Evolutionary conservation across 1,284 basidiomycete genomes (phyloP).

Genomic region (Wallemia hederae): DNA sequence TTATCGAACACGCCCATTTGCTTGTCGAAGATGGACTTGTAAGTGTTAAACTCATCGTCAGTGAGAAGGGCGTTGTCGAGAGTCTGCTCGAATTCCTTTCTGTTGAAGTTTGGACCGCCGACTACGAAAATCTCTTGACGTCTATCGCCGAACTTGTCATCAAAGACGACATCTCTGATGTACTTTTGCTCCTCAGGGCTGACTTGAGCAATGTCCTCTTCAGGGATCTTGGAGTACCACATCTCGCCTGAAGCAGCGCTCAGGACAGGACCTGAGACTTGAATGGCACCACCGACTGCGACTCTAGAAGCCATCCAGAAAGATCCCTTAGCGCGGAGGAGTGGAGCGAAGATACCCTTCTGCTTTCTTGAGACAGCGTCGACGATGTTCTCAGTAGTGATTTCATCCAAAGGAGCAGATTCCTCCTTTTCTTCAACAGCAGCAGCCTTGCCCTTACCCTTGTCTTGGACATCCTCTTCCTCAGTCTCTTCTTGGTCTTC

Average conservation of each 20-base stretch:
- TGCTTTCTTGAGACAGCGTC: conserved; percentile 8
- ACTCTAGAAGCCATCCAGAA: conserved; percentile 18
- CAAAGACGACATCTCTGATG: conserved; percentile 13
- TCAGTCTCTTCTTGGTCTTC: conserved; percentile 5
- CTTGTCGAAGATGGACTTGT: conserved; percentile 8
- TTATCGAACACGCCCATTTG: background rate
- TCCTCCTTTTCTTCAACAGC: conserved; percentile 1
- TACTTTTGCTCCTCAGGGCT: conserved; percentile 16
- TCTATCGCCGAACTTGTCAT: conserved; percentile 20
- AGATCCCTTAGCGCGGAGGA: conserved; percentile 20
- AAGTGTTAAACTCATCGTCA: conserved; percentile 18
- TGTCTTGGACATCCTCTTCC: background rate
- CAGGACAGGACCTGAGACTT: background rate
- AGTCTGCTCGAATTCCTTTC: conserved; percentile 13
- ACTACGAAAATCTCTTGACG: conserved; percentile 18
- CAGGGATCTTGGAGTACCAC: conserved; percentile 18
- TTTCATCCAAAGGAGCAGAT: background rate
- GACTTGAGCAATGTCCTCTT: conserved; percentile 4
- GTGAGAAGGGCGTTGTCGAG: conserved; percentile 16
- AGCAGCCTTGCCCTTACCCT: conserved; percentile 2
- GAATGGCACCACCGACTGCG: conserved; percentile 13
- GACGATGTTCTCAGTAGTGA: conserved; percentile 3
- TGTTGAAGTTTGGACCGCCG: conserved; percentile 10
- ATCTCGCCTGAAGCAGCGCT: conserved; percentile 17
- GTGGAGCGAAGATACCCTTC: conserved; percentile 16